Base-by-base conservation (phyloP, 192 early-diverging fungal genomes). In the Irineochytrium annulatum region DNA sequence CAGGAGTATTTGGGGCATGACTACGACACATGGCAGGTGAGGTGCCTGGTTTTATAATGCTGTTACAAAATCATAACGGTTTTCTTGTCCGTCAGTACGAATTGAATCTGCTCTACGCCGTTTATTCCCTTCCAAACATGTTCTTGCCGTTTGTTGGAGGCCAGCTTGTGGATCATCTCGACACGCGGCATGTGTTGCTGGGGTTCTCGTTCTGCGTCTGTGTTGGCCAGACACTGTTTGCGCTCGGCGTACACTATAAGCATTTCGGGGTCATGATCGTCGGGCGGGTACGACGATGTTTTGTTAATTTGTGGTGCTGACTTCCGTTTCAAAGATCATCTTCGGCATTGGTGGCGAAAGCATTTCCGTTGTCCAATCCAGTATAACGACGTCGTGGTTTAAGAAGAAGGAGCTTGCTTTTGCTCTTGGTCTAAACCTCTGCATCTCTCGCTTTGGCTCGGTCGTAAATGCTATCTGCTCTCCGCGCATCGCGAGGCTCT, bases 71-170 rank as follows among this genome's bases (percentile, higher is more conserved):
- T 14, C 55, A 8, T 27, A 27, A 19, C n/a, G 28, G 33, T 22
- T 16, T 43, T 39, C 26, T 26, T 17, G 29, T 30, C 19, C 29
- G 43, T 55, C 72, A 83, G 70, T 84, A 78, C 59, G 73, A 78
- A 26, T 62, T 84, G 44, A 81, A 83, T 34, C 65, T 84, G 39
- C 67, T 86, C 19, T 86, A 86, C 43, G 70, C 78, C 0, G 65
- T 83, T 22, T 87, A 86, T 64, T 78, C 82, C 5, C 61, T 84
- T 22, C 83, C 86, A 24, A 87, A 87, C 67, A 78, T 87, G 55
- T 73, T 87, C 59, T 61, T 86, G 11, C 86, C 86, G 13, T 75
- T 82, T 55, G 35, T 86, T 19, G 82, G 82, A 20, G 84, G 87
- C 4, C 54, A 70, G 34, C 65, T 84, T 2, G 76, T 86, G 20